Conservation (phyloP, 2,329 filamentous ascomycete species). For the Diaporthe citrichinensis region DNA sequence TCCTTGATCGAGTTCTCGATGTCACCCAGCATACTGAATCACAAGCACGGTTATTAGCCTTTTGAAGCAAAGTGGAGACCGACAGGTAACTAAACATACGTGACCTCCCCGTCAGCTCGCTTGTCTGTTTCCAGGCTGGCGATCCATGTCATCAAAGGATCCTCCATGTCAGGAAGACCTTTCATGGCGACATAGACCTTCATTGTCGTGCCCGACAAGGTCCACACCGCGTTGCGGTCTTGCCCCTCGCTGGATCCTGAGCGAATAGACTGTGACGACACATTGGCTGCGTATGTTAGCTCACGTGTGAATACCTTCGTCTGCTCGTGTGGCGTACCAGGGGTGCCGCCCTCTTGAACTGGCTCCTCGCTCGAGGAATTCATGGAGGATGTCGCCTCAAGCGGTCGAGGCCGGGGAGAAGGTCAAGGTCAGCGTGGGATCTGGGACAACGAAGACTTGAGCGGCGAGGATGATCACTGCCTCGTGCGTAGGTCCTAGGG, state of each 20-base stretch:
- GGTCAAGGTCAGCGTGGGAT: background rate
- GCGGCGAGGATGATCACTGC: background rate
- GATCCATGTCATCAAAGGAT: conserved; percentile 50
- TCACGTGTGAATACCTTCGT: background rate
- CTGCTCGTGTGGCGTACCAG: background rate
- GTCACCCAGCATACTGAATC: conserved; percentile 30
- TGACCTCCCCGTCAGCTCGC: background rate
- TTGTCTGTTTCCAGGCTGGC: conserved; percentile 37
- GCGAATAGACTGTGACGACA: background rate
- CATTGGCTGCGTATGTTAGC: conserved; percentile 18
- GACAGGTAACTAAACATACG: conserved; percentile 16
- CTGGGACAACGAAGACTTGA: background rate
- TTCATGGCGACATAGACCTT: conserved; percentile 53
- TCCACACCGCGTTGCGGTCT: conserved; percentile 19
- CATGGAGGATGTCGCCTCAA: background rate
- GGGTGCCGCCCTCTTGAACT: background rate
- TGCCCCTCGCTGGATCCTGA: conserved; percentile 12
- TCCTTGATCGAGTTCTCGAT: conserved; percentile 31
- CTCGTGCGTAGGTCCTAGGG: background rate
- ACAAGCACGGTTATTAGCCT: background rate
- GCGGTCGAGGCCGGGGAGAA: background rate
- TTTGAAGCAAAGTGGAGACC: background rate
- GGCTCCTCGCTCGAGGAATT: background rate
- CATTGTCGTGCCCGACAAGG: conserved; percentile 43
- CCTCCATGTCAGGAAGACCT: conserved; percentile 46